Percentiles rank a stretch among this genome's conserved stretches.
phyloP scores from a whole-genome alignment of 2,329 filamentous ascomycete species.

The Colletotrichum echinochloae region DNA sequence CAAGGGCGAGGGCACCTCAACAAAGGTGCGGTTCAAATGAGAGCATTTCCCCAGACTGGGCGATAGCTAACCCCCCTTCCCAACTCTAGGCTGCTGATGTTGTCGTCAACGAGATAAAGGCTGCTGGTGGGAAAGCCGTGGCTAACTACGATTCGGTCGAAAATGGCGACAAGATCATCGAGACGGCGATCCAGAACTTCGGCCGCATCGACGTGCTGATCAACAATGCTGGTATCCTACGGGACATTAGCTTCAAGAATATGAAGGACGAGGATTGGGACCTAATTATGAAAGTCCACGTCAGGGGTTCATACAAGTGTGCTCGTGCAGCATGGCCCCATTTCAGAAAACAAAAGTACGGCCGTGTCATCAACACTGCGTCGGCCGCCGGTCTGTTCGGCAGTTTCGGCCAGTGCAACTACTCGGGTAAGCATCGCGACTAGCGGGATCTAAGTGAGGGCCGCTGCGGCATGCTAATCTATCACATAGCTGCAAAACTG shows the following conservation, averaged over 20 bases:
- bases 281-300: slow-evolving; percentile 90
- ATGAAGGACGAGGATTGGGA: slow-evolving; percentile 99
- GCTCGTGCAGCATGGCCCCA: slow-evolving; percentile 94
- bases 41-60: neutral
- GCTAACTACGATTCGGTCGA: slow-evolving; percentile 98
- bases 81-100: slow-evolving; percentile 78
- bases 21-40: slow-evolving; percentile 72
- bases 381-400: slow-evolving; percentile 97
- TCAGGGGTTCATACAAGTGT: slow-evolving; percentile 95
- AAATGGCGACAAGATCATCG: slow-evolving; percentile 93
- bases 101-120: slow-evolving; percentile 85
- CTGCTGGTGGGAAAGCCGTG: slow-evolving; percentile 92
- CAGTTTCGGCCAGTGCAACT: slow-evolving; percentile 95
- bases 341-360: slow-evolving; percentile 99
- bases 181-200: slow-evolving; percentile 83
- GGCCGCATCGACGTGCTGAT: slow-evolving; percentile 94
- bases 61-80: slow-evolving; percentile 43
- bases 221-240: slow-evolving; percentile 97
- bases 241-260: slow-evolving; percentile 98
- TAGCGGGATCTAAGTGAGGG: neutral
- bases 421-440: slow-evolving; percentile 71
- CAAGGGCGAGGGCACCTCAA: slow-evolving; percentile 89
- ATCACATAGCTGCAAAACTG: slow-evolving; percentile 81
- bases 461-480: slow-evolving; percentile 14
- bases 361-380: slow-evolving; percentile 94